Evolutionary conservation across 768 basidiomycete genomes (phyloP), one percentile per base, ranked within the genome.

Genomic region (Russula sp.): DNA sequence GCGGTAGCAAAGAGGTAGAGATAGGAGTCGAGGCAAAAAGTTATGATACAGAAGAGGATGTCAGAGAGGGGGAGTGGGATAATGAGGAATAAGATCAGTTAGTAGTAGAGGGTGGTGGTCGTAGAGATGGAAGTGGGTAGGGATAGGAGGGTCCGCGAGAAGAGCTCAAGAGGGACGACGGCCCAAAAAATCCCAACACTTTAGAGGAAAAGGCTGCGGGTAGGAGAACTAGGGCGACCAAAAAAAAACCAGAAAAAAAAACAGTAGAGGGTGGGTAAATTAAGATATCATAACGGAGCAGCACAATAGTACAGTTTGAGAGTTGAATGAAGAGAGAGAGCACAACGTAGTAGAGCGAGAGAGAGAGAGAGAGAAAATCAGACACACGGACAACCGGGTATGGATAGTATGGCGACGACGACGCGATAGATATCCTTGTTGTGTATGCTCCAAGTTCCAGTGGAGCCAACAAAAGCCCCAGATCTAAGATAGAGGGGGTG

Each of bases 1-100:
- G 25, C 3, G 3, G 25, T 29, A 29, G 25, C 25, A 29, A 3
- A 29, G 25, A n/a, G 25, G 25, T 29, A 29, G 25, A 29, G 25
- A 29, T 29, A 29, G 25, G 25, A 29, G 25, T n/a, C 25, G 25
- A 29, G 25, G 25, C 25, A 5, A 46, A 36, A 57, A 29, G 36
- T 32, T 57, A 48, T n/a, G 20, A 25, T 45, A 46, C 13, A 58
- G 34, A 51, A 18, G 0, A 45, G 6, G 29, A 4, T 13, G 14
- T 35, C 25, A 35, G 25, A 38, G 20, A 25, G n/a, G 18, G 32
- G 10, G 3, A 25, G 32, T 18, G 35, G 20, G 41, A 59, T 43
- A 42, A 42, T 42, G 58, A 59, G 32, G 41, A 43, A 51, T 58
- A 59, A 51, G 20, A 35, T 51, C 48, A 59, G 49, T 5, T 5